These are phyloP conservation scores for Papiliotrema laurentii DNA, from an alignment of 1,284 basidiomycete genomes.

Conservation along the genomic window DNA sequence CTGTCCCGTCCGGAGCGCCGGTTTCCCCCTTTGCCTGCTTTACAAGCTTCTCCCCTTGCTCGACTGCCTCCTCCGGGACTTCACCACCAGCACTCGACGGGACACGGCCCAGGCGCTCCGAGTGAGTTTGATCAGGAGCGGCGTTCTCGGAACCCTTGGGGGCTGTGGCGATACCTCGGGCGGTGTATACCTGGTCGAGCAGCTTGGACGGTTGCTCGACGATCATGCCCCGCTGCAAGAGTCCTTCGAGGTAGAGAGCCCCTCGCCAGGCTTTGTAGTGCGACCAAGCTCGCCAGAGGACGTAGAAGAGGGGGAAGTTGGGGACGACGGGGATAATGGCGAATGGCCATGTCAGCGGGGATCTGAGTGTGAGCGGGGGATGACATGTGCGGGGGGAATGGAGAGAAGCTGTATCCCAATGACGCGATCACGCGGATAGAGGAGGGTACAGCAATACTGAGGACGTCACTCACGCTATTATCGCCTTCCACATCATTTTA, in stretches of 20 bases:
- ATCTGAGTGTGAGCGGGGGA: constrained; percentile 13
- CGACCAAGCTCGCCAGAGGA: constrained; percentile 51
- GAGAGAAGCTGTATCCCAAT: no score
- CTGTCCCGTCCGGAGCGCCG: constrained; percentile 22
- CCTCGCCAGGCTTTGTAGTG: constrained; percentile 50
- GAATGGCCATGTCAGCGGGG: constrained; percentile 46
- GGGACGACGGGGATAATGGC: constrained; percentile 51
- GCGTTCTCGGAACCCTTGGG: constrained; percentile 15
- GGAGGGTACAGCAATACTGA: no score
- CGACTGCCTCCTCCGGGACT: not conserved
- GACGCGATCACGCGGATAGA: no score
- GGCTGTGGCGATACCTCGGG: constrained; percentile 3
- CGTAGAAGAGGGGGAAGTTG: constrained; percentile 52
- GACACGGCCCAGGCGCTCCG: not conserved
- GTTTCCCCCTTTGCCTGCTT: constrained; percentile 23
- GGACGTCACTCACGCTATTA: constrained; percentile 36
- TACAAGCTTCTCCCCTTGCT: constrained; percentile 7
- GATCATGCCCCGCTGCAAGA: constrained; percentile 41
- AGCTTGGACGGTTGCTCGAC: constrained; percentile 25
- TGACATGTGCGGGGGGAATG: not conserved
- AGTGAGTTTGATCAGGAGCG: constrained; percentile 26
- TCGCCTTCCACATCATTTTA: constrained; percentile 36
- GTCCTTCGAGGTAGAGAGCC: constrained; percentile 36
- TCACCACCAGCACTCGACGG: not conserved
- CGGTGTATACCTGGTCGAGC: constrained; percentile 28